Evolutionary conservation across 371 early-diverging fungal species (phyloP).

Genomic region (Nematocida sp.): DNA sequence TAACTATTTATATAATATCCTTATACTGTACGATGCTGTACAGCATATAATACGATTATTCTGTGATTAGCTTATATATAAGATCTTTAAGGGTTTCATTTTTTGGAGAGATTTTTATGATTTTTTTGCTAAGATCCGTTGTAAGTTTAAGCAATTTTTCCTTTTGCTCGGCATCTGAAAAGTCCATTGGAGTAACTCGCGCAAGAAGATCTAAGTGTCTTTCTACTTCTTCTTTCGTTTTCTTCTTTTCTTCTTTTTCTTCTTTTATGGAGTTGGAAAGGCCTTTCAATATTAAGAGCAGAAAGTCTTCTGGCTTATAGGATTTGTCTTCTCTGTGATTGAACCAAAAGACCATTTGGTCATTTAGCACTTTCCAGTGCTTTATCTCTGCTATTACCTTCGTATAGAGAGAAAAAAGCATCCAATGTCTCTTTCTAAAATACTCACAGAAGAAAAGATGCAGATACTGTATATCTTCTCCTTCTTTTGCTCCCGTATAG

Average conservation of each 20-base stretch:
- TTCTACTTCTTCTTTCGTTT: slow-evolving; percentile 28
- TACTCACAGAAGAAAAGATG: slow-evolving; percentile 46
- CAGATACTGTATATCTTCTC: slow-evolving; percentile 37
- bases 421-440: slow-evolving; percentile 31
- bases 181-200: slow-evolving; percentile 14
- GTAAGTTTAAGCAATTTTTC: slow-evolving; percentile 4
- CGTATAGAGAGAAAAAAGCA: slow-evolving; percentile 23
- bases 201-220: slow-evolving; percentile 43
- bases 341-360: slow-evolving; percentile 51
- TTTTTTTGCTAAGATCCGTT: slow-evolving; percentile 38
- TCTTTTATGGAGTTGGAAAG: slow-evolving; percentile 10
- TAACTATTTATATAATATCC: too few relatives aligned
- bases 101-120: slow-evolving; percentile 41
- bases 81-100: slow-evolving; percentile 47
- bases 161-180: not conserved
- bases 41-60: too few relatives aligned
- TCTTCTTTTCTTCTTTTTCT: not conserved
- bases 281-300: not conserved
- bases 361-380: slow-evolving; percentile 54
- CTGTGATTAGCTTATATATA: slow-evolving; percentile 36
- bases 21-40: too few relatives aligned
- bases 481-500: slow-evolving; percentile 17
- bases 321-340: not conserved
- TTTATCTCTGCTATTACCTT: slow-evolving; percentile 16
- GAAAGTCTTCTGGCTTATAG: not conserved